phyloP scores from a whole-genome alignment of 495 filamentous ascomycete genomes.

The Rhizodiscina lignyota region DNA sequence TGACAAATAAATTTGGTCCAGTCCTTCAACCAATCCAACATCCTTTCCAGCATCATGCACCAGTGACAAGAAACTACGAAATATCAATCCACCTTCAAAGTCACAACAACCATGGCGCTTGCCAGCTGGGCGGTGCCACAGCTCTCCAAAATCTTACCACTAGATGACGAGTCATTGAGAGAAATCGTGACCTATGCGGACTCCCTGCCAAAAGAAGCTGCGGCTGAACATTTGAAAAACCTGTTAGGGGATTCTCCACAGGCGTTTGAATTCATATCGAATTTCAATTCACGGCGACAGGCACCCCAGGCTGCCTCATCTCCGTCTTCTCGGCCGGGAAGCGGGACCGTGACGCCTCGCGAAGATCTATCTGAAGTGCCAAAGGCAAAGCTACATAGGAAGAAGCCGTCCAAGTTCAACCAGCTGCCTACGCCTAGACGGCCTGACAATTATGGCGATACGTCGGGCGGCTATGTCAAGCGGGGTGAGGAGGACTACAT shows the following conservation, averaged over 20 bases:
- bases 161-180: slow-evolving; percentile 67
- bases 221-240: slow-evolving; percentile 70
- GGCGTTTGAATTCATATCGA: slow-evolving; percentile 78
- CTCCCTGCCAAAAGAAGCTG: slow-evolving; percentile 52
- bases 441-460: slow-evolving; percentile 41
- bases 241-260: slow-evolving; percentile 75
- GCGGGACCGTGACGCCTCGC: slow-evolving; percentile 8
- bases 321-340: slow-evolving; percentile 6
- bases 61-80: too few species aligned
- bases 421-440: slow-evolving; percentile 41
- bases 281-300: slow-evolving; percentile 63
- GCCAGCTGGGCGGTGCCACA: slow-evolving; percentile 53
- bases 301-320: slow-evolving; percentile 20
- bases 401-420: slow-evolving; percentile 38
- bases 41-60: too few species aligned
- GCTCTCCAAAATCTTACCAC: slow-evolving; percentile 58
- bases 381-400: slow-evolving; percentile 30
- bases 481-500: slow-evolving; percentile 48
- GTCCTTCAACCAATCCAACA: too few species aligned
- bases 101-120: too few species aligned
- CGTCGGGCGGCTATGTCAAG: slow-evolving; percentile 43
- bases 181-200: slow-evolving; percentile 70
- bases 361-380: slow-evolving; percentile 14
- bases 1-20: too few species aligned
- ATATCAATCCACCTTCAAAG: too few species aligned